phyloP scores from a whole-genome alignment of 495 filamentous ascomycete genomes.

The Penicillium coffeae region DNA sequence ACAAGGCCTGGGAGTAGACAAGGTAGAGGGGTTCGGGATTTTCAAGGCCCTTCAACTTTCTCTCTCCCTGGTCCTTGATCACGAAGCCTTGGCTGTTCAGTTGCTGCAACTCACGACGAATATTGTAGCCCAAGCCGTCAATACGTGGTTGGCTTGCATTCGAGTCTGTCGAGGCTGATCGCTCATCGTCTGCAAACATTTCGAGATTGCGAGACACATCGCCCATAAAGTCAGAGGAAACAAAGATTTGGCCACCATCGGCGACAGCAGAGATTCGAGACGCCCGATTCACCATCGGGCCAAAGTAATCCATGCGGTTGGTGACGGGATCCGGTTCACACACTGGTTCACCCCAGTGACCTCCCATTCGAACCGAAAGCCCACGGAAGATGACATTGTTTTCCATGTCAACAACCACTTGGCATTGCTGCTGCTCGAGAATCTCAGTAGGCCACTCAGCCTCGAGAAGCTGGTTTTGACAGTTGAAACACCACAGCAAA shows the following conservation, averaged over 20 bases:
- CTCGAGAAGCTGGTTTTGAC: slow-evolving; percentile 80
- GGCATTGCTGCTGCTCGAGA: slow-evolving; percentile 77
- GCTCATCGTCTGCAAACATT: slow-evolving; percentile 74
- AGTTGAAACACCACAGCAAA: slow-evolving; percentile 91
- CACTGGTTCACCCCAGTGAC: slow-evolving; percentile 91
- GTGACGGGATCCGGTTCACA: slow-evolving; percentile 95
- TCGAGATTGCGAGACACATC: slow-evolving; percentile 91
- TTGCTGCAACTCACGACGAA: slow-evolving; percentile 81
- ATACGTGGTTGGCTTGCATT: slow-evolving; percentile 66
- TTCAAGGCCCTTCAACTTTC: slow-evolving; percentile 92
- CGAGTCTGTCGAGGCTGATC: slow-evolving; percentile 60
- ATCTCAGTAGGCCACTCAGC: slow-evolving; percentile 93
- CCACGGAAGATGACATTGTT: slow-evolving; percentile 88
- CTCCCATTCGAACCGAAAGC: slow-evolving; percentile 93
- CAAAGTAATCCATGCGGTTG: slow-evolving; percentile 98
- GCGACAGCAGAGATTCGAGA: slow-evolving; percentile 88
- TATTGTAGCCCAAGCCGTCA: slow-evolving; percentile 54
- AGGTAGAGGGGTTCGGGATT: slow-evolving; percentile 95
- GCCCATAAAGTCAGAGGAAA: slow-evolving; percentile 91
- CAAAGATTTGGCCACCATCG: slow-evolving; percentile 96
- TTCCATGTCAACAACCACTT: slow-evolving; percentile 76
- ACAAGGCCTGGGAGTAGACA: slow-evolving; percentile 83
- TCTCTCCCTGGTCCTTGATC: slow-evolving; percentile 91
- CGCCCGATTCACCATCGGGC: slow-evolving; percentile 97
- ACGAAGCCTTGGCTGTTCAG: slow-evolving; percentile 92